Evolutionary conservation across 192 early-diverging fungal genomes (phyloP), one percentile per base, ranked within the genome.

Genomic region (Rhizophagus sp.): DNA sequence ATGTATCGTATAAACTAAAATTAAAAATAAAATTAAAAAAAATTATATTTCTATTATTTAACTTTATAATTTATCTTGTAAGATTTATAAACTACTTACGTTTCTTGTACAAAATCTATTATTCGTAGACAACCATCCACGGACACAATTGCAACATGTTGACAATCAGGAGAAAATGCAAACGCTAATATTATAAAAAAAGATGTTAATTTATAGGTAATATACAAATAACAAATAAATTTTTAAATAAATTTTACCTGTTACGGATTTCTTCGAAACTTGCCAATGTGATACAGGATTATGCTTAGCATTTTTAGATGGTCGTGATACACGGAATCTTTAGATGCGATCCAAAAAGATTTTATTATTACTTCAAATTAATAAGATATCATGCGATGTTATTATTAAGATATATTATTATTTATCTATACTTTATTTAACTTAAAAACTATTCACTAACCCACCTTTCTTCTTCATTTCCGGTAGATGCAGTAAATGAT

Each of bases 211-310:
- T 25, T 17, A 24, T 47, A 47, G 25, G 1, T 11, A 49, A 15
- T 25, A 19, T 5, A 24, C 11, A 19, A 71, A 41, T 41, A 24
- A 50, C 4, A 49, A 78, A 3, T n/a, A 25, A 2, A 3, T 30
- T 44, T 49, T 17, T 13, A 6, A 57, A 19, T 0, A 22, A 61
- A 24, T 52, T 27, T 70, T 90, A 92, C 92, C 92, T 34, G 94
- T 94, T 66, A 98, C 89, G 0, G 91, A 83, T 44, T 91, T 90
- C 50, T 88, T 87, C 57, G 89, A 86, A 13, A 96, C 82, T 74
- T 90, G 84, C 96, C 96, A 98, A 75, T 90, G 93, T 0, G 92
- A 83, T 50, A 93, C 87, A 9, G 97, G 96, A 74, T 99, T 97
- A 79, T 89, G 83, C 79, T 94, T 94, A n/a, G 81, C 80, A 67